A percentile compares a stretch with the other conserved stretches of the same genome.
Conservation (phyloP, 2,329 filamentous ascomycete genomes). For the Apiospora phragmitis region DNA sequence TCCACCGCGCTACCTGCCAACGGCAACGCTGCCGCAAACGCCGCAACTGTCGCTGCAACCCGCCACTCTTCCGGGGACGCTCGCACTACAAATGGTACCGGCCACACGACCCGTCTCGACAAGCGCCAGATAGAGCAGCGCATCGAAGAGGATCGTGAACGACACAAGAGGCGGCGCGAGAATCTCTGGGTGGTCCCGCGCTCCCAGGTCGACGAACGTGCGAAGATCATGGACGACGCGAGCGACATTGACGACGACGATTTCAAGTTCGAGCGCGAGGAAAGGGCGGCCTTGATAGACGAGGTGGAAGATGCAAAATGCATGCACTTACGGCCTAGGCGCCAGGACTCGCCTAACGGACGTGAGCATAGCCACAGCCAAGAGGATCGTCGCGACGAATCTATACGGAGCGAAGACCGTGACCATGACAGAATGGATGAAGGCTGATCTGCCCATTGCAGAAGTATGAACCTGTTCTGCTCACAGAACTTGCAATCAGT, state of each 20-base stretch:
- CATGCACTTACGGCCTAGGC: background rate
- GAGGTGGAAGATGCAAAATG: conserved; percentile 8
- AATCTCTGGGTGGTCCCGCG: conserved; percentile 86
- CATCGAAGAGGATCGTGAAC: conserved; percentile 93
- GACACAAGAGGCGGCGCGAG: conserved; percentile 89
- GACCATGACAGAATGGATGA: background rate
- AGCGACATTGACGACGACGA: conserved; percentile 90
- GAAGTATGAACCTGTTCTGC: background rate
- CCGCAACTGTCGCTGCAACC: conserved; percentile 34
- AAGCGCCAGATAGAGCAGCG: conserved; percentile 91
- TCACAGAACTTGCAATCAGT: background rate
- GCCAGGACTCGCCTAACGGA: conserved; percentile 12
- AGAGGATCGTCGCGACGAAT: background rate
- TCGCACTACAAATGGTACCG: conserved; percentile 28
- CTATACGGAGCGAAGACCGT: background rate
- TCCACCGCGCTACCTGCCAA: conserved; percentile 31
- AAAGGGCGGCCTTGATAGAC: conserved; percentile 48
- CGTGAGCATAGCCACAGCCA: background rate
- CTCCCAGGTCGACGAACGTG: conserved; percentile 69
- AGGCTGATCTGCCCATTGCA: background rate
- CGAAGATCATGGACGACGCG: conserved; percentile 81
- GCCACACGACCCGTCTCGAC: conserved; percentile 50
- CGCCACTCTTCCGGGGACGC: conserved; percentile 35
- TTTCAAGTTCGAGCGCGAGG: conserved; percentile 73
- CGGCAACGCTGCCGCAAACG: conserved; percentile 30